These are phyloP conservation scores for Ophiognomonia clavigignenti-juglandacearum DNA, from an alignment of 2,329 filamentous ascomycete genomes.

Conservation along the genomic window DNA sequence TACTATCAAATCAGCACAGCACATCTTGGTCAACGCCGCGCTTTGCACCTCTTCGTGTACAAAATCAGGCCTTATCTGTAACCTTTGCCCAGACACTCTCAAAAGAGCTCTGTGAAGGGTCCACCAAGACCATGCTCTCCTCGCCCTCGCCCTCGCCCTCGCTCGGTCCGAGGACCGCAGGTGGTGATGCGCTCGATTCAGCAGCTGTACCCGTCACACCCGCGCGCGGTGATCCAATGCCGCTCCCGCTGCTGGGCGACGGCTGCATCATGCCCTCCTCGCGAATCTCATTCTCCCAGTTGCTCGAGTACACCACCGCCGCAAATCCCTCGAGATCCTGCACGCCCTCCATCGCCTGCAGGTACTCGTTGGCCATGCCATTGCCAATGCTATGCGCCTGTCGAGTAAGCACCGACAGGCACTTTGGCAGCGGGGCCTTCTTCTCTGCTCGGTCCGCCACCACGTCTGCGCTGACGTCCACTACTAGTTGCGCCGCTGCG, in stretches of 20 bases:
- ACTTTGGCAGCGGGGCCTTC: conserved; percentile 69
- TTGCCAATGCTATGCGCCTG: conserved; percentile 88
- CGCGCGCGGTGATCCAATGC: not conserved
- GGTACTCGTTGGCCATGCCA: conserved; percentile 66
- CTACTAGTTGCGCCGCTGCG: conserved; percentile 16
- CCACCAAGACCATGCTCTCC: conserved; percentile 52
- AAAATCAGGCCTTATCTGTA: conserved; percentile 29
- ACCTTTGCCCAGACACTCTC: conserved; percentile 70
- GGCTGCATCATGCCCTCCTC: conserved; percentile 37
- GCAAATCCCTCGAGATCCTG: conserved; percentile 77
- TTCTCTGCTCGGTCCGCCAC: conserved; percentile 54
- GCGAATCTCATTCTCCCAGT: conserved; percentile 66
- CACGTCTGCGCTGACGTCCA: conserved; percentile 43
- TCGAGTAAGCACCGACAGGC: conserved; percentile 82
- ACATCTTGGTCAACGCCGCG: not conserved
- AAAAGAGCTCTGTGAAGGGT: conserved; percentile 43
- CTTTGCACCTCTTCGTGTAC: not conserved
- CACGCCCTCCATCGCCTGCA: conserved; percentile 71
- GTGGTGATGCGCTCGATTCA: conserved; percentile 18
- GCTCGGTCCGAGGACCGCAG: conserved; percentile 18
- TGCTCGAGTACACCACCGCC: conserved; percentile 81
- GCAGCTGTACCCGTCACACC: not conserved
- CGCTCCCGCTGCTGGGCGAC: conserved; percentile 2
- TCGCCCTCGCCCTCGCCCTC: conserved; percentile 28
- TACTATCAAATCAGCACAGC: not conserved